These are phyloP conservation scores for Yarrowia osloensis DNA, from an alignment of 805 yeast species.

Conservation along the genomic window DNA sequence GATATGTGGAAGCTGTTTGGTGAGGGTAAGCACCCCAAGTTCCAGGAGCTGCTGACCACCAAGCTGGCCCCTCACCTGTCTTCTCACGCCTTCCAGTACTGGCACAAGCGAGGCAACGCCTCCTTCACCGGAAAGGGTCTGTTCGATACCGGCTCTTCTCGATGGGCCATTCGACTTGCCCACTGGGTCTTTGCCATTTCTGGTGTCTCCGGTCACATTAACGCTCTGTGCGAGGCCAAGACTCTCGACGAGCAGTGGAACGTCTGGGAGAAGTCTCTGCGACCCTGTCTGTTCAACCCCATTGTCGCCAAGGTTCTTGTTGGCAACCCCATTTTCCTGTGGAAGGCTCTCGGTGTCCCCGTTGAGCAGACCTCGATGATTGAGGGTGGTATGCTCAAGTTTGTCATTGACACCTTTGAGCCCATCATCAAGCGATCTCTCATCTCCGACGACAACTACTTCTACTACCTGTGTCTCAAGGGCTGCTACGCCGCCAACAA, in stretches of 20 bases:
- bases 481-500: conserved; percentile 62
- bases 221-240: conserved; percentile 56
- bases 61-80: conserved; percentile 71
- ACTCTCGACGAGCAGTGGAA: conserved; percentile 62
- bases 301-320: conserved; percentile 64
- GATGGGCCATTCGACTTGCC: conserved; percentile 81
- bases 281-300: conserved; percentile 72
- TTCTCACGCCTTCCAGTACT: conserved; percentile 77
- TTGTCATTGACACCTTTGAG: conserved; percentile 75
- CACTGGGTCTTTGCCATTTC: conserved; percentile 55
- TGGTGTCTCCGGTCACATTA: conserved; percentile 55
- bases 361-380: conserved; percentile 80
- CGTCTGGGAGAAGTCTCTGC: conserved; percentile 63
- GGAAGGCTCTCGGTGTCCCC: conserved; percentile 92
- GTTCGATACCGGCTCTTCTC: conserved; percentile 74
- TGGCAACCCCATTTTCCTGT: conserved; percentile 81
- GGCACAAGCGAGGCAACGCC: conserved; percentile 64
- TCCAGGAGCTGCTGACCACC: conserved; percentile 53
- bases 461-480: conserved; percentile 67
- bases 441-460: conserved; percentile 72
- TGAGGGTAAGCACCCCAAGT: conserved; percentile 61
- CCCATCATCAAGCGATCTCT: conserved; percentile 67
- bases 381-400: conserved; percentile 68
- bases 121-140: conserved; percentile 68
- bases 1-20: conserved; percentile 79